Evolutionary conservation across 2,329 filamentous ascomycete species (phyloP).

Genomic region (Thelonectria olida): DNA sequence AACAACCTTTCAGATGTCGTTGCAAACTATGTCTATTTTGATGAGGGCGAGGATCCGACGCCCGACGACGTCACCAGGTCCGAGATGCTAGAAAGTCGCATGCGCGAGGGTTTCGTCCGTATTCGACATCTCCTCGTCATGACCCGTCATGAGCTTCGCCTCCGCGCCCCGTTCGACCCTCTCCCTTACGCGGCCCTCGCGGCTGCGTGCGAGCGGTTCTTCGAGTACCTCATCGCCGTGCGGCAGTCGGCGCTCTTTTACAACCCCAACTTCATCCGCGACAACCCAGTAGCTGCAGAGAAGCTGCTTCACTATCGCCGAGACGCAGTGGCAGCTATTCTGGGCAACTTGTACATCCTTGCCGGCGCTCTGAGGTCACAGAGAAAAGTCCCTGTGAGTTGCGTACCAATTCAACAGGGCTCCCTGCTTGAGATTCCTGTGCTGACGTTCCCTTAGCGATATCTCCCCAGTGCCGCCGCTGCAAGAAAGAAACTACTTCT

Average conservation of each 20-base stretch:
- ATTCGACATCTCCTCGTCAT: constrained; percentile 65
- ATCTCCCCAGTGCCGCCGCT: constrained; percentile 64
- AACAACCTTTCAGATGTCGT: constrained; percentile 52
- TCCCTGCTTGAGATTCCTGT: not conserved
- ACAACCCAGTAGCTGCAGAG: constrained; percentile 58
- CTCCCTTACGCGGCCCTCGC: constrained; percentile 65
- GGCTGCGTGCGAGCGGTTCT: constrained; percentile 65
- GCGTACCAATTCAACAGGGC: not conserved
- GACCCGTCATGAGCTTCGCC: constrained; percentile 67
- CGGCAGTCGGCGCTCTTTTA: constrained; percentile 68
- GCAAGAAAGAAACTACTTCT: constrained; percentile 62
- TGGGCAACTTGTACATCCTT: constrained; percentile 67
- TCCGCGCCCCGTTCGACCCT: constrained; percentile 66
- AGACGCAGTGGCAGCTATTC: constrained; percentile 65
- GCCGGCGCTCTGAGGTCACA: constrained; percentile 63
- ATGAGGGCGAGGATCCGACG: constrained; percentile 61
- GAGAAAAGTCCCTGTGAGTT: constrained; percentile 57
- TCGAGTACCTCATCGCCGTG: constrained; percentile 66
- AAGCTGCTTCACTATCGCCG: constrained; percentile 60
- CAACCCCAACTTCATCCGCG: constrained; percentile 61
- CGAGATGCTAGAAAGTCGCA: constrained; percentile 65
- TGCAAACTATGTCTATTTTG: constrained; percentile 67
- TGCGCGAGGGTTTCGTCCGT: constrained; percentile 68
- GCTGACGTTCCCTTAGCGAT: constrained; percentile 48
- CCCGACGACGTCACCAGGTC: constrained; percentile 60